phyloP scores from a whole-genome alignment of 2,329 filamentous ascomycete genomes.

The Fusarium avenaceum region DNA sequence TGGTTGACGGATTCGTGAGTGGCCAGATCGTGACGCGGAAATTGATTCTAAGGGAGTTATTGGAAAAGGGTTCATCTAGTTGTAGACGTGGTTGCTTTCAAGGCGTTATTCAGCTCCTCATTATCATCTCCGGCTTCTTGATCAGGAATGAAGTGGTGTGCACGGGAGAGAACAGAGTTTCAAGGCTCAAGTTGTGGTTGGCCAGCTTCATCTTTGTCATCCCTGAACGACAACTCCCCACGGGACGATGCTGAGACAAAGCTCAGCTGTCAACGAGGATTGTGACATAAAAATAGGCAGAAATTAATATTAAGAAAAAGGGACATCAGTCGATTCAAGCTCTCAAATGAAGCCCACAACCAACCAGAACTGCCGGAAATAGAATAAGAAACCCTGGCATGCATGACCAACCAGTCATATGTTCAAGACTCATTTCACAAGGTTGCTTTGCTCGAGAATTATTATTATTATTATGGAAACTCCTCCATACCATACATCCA shows the following conservation, averaged over 20 bases:
- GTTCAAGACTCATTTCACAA: conserved; percentile 13
- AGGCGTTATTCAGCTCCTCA: conserved; percentile 22
- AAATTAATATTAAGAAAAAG: conserved; percentile 7
- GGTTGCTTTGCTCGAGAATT: conserved; percentile 4
- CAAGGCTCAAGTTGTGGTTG: conserved; percentile 27
- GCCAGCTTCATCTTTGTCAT: conserved; percentile 2
- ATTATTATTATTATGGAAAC: conserved; percentile 12
- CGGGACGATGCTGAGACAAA: conserved; percentile 28
- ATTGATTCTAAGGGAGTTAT: conserved; percentile 20
- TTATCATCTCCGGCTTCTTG: conserved; percentile 9
- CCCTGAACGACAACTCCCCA: conserved; percentile 9
- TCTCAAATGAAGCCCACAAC: conserved; percentile 7
- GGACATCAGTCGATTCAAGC: conserved; percentile 22
- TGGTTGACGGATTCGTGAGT: conserved; percentile 30
- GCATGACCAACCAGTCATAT: conserved; percentile 30
- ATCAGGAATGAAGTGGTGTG: conserved; percentile 36
- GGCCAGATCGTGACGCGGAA: conserved; percentile 47
- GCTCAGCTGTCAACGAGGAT: conserved; percentile 12
- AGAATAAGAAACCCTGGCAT: conserved; percentile 27
- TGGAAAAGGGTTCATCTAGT: conserved; percentile 5
- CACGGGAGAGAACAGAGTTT: conserved; percentile 1
- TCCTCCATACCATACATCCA: conserved; percentile 8
- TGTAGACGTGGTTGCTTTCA: neutral
- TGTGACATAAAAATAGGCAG: conserved; percentile 15
- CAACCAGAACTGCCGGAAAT: conserved; percentile 21